Evolutionary conservation across 495 filamentous ascomycete species (phyloP).

Genomic region (Penicillium antarcticum): DNA sequence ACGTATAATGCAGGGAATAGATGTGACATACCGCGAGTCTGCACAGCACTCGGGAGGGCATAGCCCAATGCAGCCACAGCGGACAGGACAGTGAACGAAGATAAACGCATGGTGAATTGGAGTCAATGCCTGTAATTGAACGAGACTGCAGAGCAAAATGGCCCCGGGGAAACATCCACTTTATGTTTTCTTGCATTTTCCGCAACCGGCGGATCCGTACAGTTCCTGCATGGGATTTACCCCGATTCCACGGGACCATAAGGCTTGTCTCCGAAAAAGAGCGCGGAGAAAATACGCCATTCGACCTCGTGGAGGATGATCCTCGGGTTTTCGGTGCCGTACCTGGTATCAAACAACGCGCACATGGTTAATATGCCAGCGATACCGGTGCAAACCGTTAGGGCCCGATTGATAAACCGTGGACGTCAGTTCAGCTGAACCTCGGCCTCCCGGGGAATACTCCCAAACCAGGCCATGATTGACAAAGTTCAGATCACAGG

Average conservation of each 20-base stretch:
- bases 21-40: conserved; percentile 16
- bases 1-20: background rate
- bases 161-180: background rate
- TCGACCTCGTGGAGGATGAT: background rate
- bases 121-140: background rate
- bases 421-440: background rate
- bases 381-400: background rate
- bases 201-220: background rate
- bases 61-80: conserved; percentile 6
- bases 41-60: conserved; percentile 11
- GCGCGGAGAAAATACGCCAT: background rate
- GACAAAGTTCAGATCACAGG: background rate
- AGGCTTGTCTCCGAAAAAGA: too few species aligned
- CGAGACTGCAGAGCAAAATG: background rate
- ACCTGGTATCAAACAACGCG: too few species aligned
- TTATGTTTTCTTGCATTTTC: background rate
- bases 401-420: background rate
- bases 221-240: background rate
- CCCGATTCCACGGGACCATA: background rate
- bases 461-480: background rate
- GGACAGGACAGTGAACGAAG: conserved; percentile 8
- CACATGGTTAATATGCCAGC: background rate
- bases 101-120: conserved; percentile 3
- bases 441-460: background rate
- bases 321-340: too few species aligned